These are phyloP conservation scores for Wickerhamomyces kurtzmanii DNA, from an alignment of 805 yeast genomes.

Conservation along the genomic window DNA sequence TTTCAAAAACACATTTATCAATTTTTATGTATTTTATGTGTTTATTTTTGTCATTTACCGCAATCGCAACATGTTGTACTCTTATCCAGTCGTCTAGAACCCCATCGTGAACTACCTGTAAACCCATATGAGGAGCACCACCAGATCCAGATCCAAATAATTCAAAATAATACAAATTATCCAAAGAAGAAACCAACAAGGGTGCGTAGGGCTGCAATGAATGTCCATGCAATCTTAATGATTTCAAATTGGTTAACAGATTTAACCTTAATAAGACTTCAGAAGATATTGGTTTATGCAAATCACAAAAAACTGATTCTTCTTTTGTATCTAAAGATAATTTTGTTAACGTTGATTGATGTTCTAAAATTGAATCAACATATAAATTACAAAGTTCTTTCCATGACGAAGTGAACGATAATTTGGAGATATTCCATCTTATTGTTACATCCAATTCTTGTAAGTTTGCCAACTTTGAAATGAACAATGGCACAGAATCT, in stretches of 20 bases:
- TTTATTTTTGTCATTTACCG: constrained; percentile 21
- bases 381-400: constrained; percentile 11
- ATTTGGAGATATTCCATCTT: constrained; percentile 26
- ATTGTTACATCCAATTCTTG: constrained; percentile 28
- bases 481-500: constrained; percentile 30
- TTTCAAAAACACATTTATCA: constrained; percentile 38
- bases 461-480: constrained; percentile 16
- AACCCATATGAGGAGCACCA: constrained; percentile 43
- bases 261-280: constrained; percentile 11
- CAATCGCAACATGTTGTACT: constrained; percentile 41
- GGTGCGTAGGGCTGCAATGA: constrained; percentile 18
- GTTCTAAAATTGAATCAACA: constrained; percentile 10
- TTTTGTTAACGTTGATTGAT: constrained; percentile 15
- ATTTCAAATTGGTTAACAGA: constrained; percentile 17
- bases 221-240: constrained; percentile 31
- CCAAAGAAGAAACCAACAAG: constrained; percentile 18
- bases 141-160: constrained; percentile 41
- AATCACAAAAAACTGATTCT: constrained; percentile 24
- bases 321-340: constrained; percentile 31
- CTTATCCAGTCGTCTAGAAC: constrained; percentile 48
- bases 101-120: constrained; percentile 43
- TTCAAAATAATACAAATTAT: constrained; percentile 25
- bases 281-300: constrained; percentile 17
- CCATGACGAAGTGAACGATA: constrained; percentile 14
- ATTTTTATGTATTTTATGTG: constrained; percentile 33